Evolutionary conservation across 2,329 filamentous ascomycete genomes (phyloP).

Genomic region (Neurospora sp.): DNA sequence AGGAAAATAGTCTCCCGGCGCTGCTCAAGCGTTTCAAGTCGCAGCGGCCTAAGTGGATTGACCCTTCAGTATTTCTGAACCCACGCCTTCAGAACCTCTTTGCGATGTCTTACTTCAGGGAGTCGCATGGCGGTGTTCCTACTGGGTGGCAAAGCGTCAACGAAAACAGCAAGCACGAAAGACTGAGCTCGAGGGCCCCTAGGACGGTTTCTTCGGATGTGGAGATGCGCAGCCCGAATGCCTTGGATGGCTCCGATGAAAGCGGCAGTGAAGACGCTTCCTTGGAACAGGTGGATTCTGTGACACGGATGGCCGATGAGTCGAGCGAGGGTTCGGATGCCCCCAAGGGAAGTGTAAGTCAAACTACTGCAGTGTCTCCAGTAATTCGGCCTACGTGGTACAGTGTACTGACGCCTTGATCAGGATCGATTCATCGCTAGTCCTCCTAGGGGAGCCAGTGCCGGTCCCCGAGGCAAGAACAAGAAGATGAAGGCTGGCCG

Average conservation of each 20-base stretch:
- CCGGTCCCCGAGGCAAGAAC: constrained; percentile 25
- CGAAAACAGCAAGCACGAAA: constrained; percentile 47
- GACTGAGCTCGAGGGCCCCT: constrained; percentile 36
- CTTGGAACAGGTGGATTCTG: constrained; percentile 19
- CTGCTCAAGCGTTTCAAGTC: constrained; percentile 38
- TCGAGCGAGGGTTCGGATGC: constrained; percentile 39
- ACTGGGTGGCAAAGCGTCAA: constrained; percentile 58
- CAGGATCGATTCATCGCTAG: constrained; percentile 5
- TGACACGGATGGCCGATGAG: constrained; percentile 50
- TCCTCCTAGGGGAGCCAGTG: constrained; percentile 8
- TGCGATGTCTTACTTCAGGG: constrained; percentile 57
- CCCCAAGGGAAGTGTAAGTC: constrained; percentile 25
- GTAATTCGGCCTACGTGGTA: not conserved
- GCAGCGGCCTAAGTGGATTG: constrained; percentile 42
- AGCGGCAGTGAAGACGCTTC: constrained; percentile 41
- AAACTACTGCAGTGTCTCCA: constrained; percentile 5
- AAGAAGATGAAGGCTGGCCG: constrained; percentile 38
- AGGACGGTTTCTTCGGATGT: constrained; percentile 35
- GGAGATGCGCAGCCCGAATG: constrained; percentile 36
- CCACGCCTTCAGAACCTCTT: constrained; percentile 62
- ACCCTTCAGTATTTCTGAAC: constrained; percentile 47
- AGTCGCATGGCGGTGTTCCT: constrained; percentile 50
- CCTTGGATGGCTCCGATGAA: constrained; percentile 39
- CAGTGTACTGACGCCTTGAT: constrained; percentile 1
- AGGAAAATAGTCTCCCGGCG: constrained; percentile 14